phyloP scores from a whole-genome alignment of 345 rosid species.

The Odontarrhena argentea region DNA sequence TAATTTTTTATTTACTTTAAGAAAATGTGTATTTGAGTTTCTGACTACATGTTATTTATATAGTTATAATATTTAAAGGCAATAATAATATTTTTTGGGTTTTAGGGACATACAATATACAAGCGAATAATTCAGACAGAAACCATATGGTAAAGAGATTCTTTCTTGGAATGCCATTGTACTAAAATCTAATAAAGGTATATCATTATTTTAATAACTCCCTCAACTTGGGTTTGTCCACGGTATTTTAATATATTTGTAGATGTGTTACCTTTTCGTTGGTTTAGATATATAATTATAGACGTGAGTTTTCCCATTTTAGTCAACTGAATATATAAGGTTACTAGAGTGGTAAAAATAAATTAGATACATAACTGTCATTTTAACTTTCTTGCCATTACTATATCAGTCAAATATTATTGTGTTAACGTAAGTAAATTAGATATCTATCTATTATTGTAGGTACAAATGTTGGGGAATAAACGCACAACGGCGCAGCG shows the following conservation, averaged over 20 bases:
- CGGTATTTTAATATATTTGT: neutral
- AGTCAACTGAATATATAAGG: conserved; percentile 1
- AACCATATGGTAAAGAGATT: conserved; percentile 39
- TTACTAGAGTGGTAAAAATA: neutral
- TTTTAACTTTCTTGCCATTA: neutral
- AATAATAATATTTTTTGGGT: no score
- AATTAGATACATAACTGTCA: neutral
- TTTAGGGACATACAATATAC: no score
- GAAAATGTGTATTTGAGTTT: no score
- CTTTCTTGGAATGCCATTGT: conserved; percentile 33
- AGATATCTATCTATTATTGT: no score
- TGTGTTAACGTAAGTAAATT: no score
- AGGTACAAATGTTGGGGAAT: no score
- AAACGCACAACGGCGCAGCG: no score
- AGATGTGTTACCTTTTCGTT: conserved; percentile 2
- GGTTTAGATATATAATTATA: conserved; percentile 8
- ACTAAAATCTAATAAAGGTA: conserved; percentile 20
- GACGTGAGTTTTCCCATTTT: neutral
- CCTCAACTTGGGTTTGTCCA: conserved; percentile 27
- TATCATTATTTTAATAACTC: neutral
- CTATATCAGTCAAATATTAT: no score
- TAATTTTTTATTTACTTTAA: no score
- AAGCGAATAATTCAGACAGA: conserved; percentile 33
- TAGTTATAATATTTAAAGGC: no score
- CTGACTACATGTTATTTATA: no score